phyloP scores from a whole-genome alignment of 1,139 yeast species.

The Kodamaea suecica region DNA sequence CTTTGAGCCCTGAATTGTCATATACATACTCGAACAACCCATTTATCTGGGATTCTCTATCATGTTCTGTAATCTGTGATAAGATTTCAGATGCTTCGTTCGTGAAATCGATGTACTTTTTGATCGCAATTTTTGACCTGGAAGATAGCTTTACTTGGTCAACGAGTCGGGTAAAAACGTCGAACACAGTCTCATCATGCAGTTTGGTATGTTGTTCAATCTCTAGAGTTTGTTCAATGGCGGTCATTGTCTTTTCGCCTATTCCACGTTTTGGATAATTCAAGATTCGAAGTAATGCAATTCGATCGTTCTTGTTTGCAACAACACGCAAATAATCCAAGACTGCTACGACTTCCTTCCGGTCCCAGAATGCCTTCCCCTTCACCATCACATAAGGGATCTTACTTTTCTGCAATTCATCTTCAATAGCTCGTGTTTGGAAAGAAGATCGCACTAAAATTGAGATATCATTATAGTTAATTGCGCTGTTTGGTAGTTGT shows the following conservation, averaged over 20 bases:
- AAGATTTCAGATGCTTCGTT: slow-evolving; percentile 11
- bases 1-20: slow-evolving; percentile 28
- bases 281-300: slow-evolving; percentile 58
- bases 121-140: slow-evolving; percentile 18
- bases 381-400: slow-evolving; percentile 68
- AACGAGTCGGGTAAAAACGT: neutral
- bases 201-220: neutral
- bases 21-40: slow-evolving; percentile 27
- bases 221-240: slow-evolving; percentile 25
- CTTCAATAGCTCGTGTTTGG: slow-evolving; percentile 60
- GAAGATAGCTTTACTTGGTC: slow-evolving; percentile 12
- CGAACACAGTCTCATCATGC: neutral
- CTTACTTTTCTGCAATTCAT: slow-evolving; percentile 48
- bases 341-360: slow-evolving; percentile 62
- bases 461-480: slow-evolving; percentile 60
- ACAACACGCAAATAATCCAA: slow-evolving; percentile 64
- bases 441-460: slow-evolving; percentile 64
- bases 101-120: slow-evolving; percentile 26
- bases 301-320: slow-evolving; percentile 53
- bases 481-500: slow-evolving; percentile 30
- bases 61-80: slow-evolving; percentile 4
- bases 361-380: slow-evolving; percentile 79
- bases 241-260: slow-evolving; percentile 56
- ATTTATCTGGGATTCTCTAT: slow-evolving; percentile 8
- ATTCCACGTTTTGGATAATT: slow-evolving; percentile 65